These are phyloP conservation scores for Entomophthora muscae DNA, from an alignment of 371 early-diverging fungal species.

Conservation along the genomic window DNA sequence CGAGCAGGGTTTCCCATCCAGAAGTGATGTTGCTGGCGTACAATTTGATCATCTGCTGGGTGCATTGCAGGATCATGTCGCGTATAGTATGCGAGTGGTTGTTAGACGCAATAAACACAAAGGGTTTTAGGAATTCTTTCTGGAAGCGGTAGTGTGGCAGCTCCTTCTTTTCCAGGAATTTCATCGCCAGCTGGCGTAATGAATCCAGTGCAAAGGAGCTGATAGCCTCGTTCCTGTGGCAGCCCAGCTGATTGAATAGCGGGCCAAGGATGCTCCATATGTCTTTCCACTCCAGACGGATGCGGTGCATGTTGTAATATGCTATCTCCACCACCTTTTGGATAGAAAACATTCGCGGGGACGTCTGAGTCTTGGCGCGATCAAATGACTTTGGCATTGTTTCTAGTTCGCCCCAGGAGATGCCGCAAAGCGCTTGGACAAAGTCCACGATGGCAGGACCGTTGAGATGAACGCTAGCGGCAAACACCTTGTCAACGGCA, in stretches of 20 bases:
- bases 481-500: conserved; percentile 47
- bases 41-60: conserved; percentile 77
- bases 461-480: conserved; percentile 25
- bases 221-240: conserved; percentile 46
- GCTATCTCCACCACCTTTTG: conserved; percentile 85
- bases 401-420: conserved; percentile 80
- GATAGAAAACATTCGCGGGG: conserved; percentile 70
- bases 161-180: conserved; percentile 87
- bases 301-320: conserved; percentile 95
- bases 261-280: conserved; percentile 86
- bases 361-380: neutral
- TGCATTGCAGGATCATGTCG: conserved; percentile 79
- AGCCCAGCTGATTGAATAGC: conserved; percentile 42
- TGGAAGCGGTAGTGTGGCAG: conserved; percentile 92
- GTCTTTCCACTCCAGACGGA: conserved; percentile 89
- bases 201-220: conserved; percentile 86
- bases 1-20: conserved; percentile 83
- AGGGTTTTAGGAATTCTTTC: conserved; percentile 86
- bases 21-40: conserved; percentile 53
- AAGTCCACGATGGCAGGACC: conserved; percentile 70
- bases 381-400: conserved; percentile 31
- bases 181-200: conserved; percentile 81
- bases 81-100: conserved; percentile 62
- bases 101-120: conserved; percentile 64
- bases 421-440: conserved; percentile 65